phyloP scores from a whole-genome alignment of 108 stramenopile genomes.

The Chaetoceros muelleri region DNA sequence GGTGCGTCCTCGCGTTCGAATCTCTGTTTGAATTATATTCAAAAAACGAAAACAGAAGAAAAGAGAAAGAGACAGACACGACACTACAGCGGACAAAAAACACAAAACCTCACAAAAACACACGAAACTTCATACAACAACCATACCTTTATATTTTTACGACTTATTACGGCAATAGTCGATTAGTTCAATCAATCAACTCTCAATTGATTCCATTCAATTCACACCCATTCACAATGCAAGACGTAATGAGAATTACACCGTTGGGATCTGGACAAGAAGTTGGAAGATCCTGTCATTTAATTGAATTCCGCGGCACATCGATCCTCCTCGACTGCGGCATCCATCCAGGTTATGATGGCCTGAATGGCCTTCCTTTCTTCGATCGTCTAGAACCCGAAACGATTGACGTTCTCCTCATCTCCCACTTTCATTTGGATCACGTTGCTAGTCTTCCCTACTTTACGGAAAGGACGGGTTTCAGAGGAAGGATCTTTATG shows the following conservation, averaged over 20 bases:
- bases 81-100: too few species aligned
- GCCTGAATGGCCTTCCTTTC: conserved; percentile 83
- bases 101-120: too few species aligned
- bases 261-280: conserved; percentile 79
- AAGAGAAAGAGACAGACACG: too few species aligned
- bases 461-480: conserved; percentile 95
- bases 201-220: too few species aligned
- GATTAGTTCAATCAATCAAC: too few species aligned
- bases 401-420: conserved; percentile 77
- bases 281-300: conserved; percentile 96
- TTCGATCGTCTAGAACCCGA: conserved; percentile 83
- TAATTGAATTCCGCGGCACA: conserved; percentile 90
- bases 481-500: conserved; percentile 93
- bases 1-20: too few species aligned
- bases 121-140: too few species aligned
- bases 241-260: conserved; percentile 78
- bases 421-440: conserved; percentile 98
- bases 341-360: conserved; percentile 95
- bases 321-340: conserved; percentile 96
- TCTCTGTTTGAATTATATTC: too few species aligned
- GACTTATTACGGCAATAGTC: too few species aligned
- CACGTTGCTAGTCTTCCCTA: conserved; percentile 96
- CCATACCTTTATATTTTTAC: too few species aligned
- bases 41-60: too few species aligned
- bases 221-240: conserved; percentile 33